Evolutionary conservation across 2,329 filamentous ascomycete genomes (phyloP), one percentile per base, ranked within the genome.

Genomic region (Seiridium cupressi): DNA sequence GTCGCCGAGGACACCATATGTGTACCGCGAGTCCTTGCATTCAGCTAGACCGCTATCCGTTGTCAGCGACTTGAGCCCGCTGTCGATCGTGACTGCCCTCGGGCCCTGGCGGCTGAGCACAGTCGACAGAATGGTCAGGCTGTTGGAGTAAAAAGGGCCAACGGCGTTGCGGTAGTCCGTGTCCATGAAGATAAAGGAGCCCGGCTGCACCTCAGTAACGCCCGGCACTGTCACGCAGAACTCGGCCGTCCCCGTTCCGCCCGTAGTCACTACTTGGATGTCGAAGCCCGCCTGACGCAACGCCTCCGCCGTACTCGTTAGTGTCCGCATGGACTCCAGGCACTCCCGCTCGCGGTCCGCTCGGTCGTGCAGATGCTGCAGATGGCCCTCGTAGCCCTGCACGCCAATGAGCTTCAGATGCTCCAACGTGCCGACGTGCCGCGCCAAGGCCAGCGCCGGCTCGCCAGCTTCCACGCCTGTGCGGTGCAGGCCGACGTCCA

Each of bases 111-210:
- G 73, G 70, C 79, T 81, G 18, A 84, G 61, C 0, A 83, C 80
- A 0, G 81, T 82, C 0, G 79, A 74, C 26, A 82, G 63, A 5
- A 83, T 74, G 0, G 79, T 80, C 34, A 84, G 62, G 51, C 79
- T 82, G 63, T 84, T 79, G 0, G 73, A 72, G 65, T 80, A 84
- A 58, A 77, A 76, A 0, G 73, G 70, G 1, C 82, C 82, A 0
- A 84, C 73, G 0, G 82, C 82, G 56, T 81, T 80, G 3, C 81
- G 76, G 63, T 84, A 84, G 64, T 84, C 82, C 2, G 81, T 82
- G 60, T 84, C 82, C 82, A 84, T 84, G 66, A 84, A 84, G 59
- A 84, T 76, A 61, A 84, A 84, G 0, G 79, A 82, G 0, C 82
- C 82, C 0, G 82, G 82, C 64, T 84, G 82, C 1, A 84, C 71